Evolutionary conservation across 78 protist species (phyloP).

Genomic region (Diacronema lutheri): DNA sequence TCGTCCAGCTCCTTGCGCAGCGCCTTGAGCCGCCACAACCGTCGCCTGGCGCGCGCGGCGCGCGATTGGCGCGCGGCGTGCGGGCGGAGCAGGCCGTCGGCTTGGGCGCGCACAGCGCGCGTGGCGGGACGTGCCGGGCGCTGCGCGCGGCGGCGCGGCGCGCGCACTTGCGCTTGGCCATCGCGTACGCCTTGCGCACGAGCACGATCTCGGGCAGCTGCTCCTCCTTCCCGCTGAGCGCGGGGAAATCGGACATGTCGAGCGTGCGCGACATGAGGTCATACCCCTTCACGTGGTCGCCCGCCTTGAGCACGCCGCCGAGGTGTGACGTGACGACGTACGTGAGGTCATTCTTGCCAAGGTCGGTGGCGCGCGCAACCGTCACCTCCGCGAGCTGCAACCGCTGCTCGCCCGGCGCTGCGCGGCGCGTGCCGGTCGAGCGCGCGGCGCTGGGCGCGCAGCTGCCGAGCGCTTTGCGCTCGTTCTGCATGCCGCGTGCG

Average conservation of each 20-base stretch:
- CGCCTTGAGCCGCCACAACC: neutral
- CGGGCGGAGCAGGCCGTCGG: no score
- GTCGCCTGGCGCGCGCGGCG: neutral
- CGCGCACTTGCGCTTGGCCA: no score
- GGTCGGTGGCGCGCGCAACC: neutral
- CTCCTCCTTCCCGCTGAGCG: neutral
- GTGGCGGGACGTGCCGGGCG: no score
- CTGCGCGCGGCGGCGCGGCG: no score
- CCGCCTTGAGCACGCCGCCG: neutral
- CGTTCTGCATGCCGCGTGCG: no score
- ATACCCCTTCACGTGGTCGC: slow-evolving; percentile 19
- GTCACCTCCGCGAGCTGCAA: neutral
- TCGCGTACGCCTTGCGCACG: neutral
- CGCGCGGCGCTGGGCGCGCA: neutral
- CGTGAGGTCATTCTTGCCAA: neutral
- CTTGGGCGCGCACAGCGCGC: no score
- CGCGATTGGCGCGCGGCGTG: neutral
- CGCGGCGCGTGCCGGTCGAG: neutral
- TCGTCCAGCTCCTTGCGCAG: neutral
- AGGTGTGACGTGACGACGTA: neutral
- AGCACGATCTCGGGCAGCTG: neutral
- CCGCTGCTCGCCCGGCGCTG: neutral
- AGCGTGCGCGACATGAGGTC: neutral
- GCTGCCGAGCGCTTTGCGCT: neutral
- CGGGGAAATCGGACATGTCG: neutral